phyloP scores from a whole-genome alignment of 208 protist species.

The Vickermania ingenoplastis region DNA sequence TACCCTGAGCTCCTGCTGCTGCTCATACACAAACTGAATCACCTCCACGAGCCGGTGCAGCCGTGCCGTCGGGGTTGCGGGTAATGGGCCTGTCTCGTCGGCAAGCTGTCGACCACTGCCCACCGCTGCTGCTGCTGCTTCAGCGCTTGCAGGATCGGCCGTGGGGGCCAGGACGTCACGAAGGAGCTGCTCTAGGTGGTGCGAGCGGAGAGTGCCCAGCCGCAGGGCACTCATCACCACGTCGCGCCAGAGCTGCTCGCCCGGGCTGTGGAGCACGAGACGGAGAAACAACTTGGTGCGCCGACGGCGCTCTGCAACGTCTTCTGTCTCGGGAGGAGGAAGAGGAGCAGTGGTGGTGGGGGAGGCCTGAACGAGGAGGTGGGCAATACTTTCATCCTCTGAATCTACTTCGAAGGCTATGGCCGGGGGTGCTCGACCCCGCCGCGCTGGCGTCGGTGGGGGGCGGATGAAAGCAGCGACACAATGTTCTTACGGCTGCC shows the following conservation, averaged over 20 bases:
- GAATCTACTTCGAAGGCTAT: too few species aligned
- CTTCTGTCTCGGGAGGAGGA: neutral
- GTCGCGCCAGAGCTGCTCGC: conserved; percentile 48
- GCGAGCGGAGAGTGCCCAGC: conserved; percentile 25
- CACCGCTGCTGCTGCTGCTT: neutral
- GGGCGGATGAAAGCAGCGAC: too few species aligned
- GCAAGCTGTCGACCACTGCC: neutral
- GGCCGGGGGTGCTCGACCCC: too few species aligned
- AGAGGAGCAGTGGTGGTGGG: neutral
- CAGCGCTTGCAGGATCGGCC: conserved; percentile 4
- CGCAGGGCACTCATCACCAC: conserved; percentile 51
- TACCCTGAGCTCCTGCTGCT: neutral
- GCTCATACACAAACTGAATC: neutral
- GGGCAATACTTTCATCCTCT: too few species aligned
- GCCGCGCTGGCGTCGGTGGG: too few species aligned
- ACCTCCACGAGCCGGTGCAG: neutral
- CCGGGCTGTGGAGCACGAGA: conserved; percentile 28
- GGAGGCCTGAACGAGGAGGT: too few species aligned
- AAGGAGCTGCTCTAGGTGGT: conserved; percentile 39
- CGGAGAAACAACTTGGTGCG: conserved; percentile 31
- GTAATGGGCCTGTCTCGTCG: conserved; percentile 1
- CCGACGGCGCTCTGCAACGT: conserved; percentile 6
- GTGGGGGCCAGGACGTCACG: conserved; percentile 14
- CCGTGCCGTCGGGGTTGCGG: neutral
- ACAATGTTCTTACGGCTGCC: too few species aligned